Conservation (phyloP, 306 rosid genomes). For the Cicer arietinum region DNA sequence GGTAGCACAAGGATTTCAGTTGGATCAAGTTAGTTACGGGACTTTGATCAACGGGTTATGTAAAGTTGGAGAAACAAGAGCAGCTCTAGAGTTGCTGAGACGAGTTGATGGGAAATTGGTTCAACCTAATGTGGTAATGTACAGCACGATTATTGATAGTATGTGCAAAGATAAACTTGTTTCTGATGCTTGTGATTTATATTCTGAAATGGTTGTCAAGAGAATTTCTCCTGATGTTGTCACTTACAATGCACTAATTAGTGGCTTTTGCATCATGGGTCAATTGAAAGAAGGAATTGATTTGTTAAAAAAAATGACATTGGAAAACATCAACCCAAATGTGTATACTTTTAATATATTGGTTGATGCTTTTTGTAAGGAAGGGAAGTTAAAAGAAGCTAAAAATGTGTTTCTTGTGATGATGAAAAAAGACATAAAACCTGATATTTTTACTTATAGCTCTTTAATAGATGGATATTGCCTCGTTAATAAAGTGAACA, state of each 20-base stretch:
- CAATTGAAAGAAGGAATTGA: not conserved
- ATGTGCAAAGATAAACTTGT: too few species aligned
- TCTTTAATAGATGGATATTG: not conserved
- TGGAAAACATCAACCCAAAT: not conserved
- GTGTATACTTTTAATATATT: not conserved
- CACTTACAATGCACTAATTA: not conserved
- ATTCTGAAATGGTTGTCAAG: too few species aligned
- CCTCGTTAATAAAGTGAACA: not conserved
- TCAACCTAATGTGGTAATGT: too few species aligned
- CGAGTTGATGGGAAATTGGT: too few species aligned
- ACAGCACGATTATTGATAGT: too few species aligned
- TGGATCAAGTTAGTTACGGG: too few species aligned
- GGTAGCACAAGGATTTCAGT: too few species aligned
- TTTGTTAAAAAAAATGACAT: not conserved
- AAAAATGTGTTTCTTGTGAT: not conserved
- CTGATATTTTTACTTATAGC: not conserved
- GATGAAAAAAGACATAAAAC: not conserved
- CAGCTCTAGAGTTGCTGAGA: too few species aligned
- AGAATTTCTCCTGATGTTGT: too few species aligned
- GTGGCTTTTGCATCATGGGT: not conserved
- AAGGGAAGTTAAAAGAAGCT: not conserved
- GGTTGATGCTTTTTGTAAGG: constrained; percentile 17
- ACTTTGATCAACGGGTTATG: too few species aligned
- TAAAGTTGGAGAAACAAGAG: too few species aligned
- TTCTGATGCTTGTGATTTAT: too few species aligned